phyloP scores from a whole-genome alignment of 257 asterid species.

The Solanum pennellii region DNA sequence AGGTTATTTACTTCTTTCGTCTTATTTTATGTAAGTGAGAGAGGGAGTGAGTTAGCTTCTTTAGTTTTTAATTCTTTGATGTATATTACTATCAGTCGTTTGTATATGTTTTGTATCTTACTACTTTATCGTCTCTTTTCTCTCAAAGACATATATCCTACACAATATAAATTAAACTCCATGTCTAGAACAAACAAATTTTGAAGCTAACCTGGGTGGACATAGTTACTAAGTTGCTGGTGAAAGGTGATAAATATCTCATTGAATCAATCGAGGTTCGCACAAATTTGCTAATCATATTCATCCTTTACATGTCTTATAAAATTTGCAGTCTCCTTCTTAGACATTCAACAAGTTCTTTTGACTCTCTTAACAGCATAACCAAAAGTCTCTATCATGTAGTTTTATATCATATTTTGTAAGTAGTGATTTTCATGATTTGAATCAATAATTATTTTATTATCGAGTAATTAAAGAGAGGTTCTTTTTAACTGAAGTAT shows the following conservation, averaged over 20 bases:
- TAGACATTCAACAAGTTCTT: neutral
- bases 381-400: too few species aligned
- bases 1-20: rapidly evolving
- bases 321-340: too few species aligned
- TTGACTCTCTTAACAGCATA: too few species aligned
- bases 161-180: too few species aligned
- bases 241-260: neutral
- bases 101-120: too few species aligned
- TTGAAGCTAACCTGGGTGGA: neutral
- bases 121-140: neutral
- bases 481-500: too few species aligned
- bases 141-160: neutral
- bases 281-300: neutral
- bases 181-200: neutral
- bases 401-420: too few species aligned
- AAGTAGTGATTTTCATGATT: too few species aligned
- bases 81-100: neutral
- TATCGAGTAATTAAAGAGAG: neutral
- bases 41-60: neutral
- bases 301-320: too few species aligned
- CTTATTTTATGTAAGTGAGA: neutral
- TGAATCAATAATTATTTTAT: too few species aligned
- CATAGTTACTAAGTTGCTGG: too few species aligned
- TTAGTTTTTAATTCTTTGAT: too few species aligned
- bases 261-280: neutral